Conservation (phyloP, 306 rosid species). For the Sphenostylis stenocarpa region DNA sequence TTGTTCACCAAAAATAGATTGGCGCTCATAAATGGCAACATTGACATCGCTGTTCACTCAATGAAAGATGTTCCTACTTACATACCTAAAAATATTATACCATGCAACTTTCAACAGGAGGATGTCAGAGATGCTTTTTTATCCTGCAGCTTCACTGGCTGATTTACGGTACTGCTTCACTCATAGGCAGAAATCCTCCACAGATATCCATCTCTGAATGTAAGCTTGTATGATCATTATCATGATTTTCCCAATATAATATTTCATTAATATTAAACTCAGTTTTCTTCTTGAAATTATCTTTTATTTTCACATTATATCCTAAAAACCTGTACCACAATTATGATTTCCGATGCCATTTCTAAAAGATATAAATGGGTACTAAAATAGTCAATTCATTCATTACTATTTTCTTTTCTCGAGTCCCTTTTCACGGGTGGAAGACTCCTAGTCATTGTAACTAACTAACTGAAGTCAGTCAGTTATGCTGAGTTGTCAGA, state of each 20-base stretch:
- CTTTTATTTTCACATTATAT: background rate
- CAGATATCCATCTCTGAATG: constrained; percentile 69
- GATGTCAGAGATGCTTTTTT: constrained; percentile 93
- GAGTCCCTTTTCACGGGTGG: too few species aligned
- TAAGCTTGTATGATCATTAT: constrained; percentile 36
- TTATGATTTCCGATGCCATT: background rate
- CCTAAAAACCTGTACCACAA: background rate
- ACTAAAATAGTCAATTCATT: background rate
- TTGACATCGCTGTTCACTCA: constrained; percentile 91
- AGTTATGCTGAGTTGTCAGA: too few species aligned
- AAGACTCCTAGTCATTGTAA: too few species aligned
- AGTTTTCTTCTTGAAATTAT: background rate
- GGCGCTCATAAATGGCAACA: constrained; percentile 70
- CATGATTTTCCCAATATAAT: background rate
- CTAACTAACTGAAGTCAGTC: too few species aligned
- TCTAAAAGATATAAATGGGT: background rate
- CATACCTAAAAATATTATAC: constrained; percentile 76
- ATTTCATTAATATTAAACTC: background rate
- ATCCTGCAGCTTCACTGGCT: constrained; percentile 68
- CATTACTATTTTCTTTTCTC: constrained; percentile 6
- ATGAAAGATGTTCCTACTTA: constrained; percentile 96
- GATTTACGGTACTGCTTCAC: constrained; percentile 91
- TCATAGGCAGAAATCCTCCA: constrained; percentile 83
- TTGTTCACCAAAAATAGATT: constrained; percentile 88
- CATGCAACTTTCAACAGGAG: constrained; percentile 88